Percentiles rank a stretch among this genome's conserved stretches.
Conservation (phyloP, 2,329 filamentous ascomycete species). For the Alternaria hordeiaustralica region DNA sequence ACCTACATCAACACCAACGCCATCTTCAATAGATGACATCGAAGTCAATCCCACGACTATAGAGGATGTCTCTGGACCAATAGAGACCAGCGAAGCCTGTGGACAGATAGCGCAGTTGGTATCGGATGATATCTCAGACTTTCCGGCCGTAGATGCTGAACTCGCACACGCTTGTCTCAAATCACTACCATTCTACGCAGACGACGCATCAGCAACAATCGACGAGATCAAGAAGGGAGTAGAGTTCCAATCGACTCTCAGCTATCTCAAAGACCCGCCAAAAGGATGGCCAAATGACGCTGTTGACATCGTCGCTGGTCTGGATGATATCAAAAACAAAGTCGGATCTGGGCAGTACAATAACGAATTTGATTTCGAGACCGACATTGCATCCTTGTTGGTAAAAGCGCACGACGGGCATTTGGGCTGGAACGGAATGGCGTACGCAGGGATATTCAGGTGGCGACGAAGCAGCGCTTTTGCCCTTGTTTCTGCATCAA, state of each 20-base stretch:
- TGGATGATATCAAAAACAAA: slow-evolving; percentile 45
- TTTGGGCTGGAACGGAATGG: slow-evolving; percentile 46
- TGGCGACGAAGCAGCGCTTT: slow-evolving; percentile 40
- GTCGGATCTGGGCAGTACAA: slow-evolving; percentile 41
- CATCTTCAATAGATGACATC: slow-evolving; percentile 28
- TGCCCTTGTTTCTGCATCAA: slow-evolving; percentile 41
- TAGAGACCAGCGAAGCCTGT: slow-evolving; percentile 40
- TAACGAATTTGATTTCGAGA: slow-evolving; percentile 53
- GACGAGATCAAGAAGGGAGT: slow-evolving; percentile 43
- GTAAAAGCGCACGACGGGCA: slow-evolving; percentile 45
- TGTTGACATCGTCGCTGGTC: slow-evolving; percentile 47
- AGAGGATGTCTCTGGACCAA: slow-evolving; percentile 35
- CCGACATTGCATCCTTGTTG: slow-evolving; percentile 42
- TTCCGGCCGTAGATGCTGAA: slow-evolving; percentile 40
- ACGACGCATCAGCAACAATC: slow-evolving; percentile 36
- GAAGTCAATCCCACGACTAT: slow-evolving; percentile 33
- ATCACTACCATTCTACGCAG: slow-evolving; percentile 42
- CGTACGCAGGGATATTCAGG: slow-evolving; percentile 45
- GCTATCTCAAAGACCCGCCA: slow-evolving; percentile 50
- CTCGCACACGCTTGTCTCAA: slow-evolving; percentile 47
- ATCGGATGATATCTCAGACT: slow-evolving; percentile 8
- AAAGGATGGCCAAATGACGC: slow-evolving; percentile 46
- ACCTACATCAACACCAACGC: slow-evolving; percentile 8
- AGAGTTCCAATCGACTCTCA: slow-evolving; percentile 51
- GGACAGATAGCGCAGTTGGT: slow-evolving; percentile 32